A percentile compares a stretch with the other conserved stretches of the same genome.
phyloP scores from a whole-genome alignment of 2,329 filamentous ascomycete species.

The Aspergillus ibericus region DNA sequence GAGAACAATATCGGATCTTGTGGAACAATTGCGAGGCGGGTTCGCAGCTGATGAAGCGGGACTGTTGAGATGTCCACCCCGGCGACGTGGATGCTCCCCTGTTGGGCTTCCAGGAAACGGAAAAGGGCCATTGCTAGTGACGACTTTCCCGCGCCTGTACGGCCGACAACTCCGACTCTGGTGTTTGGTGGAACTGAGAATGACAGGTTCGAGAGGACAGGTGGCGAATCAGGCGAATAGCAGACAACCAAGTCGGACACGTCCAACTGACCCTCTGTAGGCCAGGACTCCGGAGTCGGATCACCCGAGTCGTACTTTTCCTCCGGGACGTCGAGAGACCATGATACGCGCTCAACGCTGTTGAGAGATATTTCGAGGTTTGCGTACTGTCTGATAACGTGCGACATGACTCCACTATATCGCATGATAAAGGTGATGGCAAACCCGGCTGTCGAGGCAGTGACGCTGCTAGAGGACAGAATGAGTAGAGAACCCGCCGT shows the following conservation, averaged over 20 bases:
- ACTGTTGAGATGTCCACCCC: conserved; percentile 48
- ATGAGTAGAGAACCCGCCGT: neutral
- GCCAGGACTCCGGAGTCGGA: conserved; percentile 14
- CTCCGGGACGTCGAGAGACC: neutral
- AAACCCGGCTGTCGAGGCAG: neutral
- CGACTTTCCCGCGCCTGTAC: conserved; percentile 30
- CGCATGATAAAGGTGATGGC: conserved; percentile 6
- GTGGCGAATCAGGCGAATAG: conserved; percentile 67
- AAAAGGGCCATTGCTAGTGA: conserved; percentile 26
- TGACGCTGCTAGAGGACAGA: conserved; percentile 10
- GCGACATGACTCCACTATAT: neutral
- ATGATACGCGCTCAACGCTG: neutral
- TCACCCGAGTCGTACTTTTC: neutral
- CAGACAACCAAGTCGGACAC: conserved; percentile 67
- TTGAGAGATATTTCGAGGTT: conserved; percentile 6
- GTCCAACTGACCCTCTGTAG: conserved; percentile 63
- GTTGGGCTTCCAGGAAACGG: conserved; percentile 20
- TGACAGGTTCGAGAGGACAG: conserved; percentile 6
- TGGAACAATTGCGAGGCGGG: conserved; percentile 73
- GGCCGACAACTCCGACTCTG: conserved; percentile 22
- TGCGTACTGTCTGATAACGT: conserved; percentile 1
- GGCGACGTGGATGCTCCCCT: conserved; percentile 25
- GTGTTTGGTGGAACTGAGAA: conserved; percentile 12
- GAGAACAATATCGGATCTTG: conserved; percentile 79
- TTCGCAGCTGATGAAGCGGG: conserved; percentile 58